phyloP scores from a whole-genome alignment of 192 early-diverging fungal genomes.

The Spizellomyces punctatus region DNA sequence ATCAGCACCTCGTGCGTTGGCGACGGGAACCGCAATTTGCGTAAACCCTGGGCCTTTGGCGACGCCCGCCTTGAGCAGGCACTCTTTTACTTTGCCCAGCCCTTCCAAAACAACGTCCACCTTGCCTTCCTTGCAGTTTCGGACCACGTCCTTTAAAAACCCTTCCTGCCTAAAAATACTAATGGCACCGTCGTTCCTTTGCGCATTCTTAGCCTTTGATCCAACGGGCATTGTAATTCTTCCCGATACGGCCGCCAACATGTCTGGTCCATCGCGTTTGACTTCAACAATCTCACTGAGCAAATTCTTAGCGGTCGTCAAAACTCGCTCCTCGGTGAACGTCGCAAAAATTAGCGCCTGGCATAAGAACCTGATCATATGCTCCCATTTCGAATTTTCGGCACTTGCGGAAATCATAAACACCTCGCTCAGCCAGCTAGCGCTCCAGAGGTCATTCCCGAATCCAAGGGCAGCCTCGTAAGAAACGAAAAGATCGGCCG shows the following conservation, averaged over 20 bases:
- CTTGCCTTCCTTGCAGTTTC: slow-evolving; percentile 43
- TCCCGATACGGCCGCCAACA: slow-evolving; percentile 53
- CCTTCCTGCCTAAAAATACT: slow-evolving; percentile 70
- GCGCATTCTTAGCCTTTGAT: not conserved
- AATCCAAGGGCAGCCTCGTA: slow-evolving; percentile 53
- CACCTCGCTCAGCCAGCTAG: slow-evolving; percentile 46
- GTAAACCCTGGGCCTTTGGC: slow-evolving; percentile 40
- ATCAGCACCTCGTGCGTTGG: not conserved
- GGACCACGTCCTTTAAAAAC: slow-evolving; percentile 59
- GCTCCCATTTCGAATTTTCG: slow-evolving; percentile 28
- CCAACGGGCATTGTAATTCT: slow-evolving; percentile 11
- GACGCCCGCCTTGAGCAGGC: slow-evolving; percentile 8
- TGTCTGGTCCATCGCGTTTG: slow-evolving; percentile 65
- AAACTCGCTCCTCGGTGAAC: slow-evolving; percentile 71
- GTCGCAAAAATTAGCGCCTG: slow-evolving; percentile 62
- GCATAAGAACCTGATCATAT: slow-evolving; percentile 43
- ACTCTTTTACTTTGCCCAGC: slow-evolving; percentile 20
- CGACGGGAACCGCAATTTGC: slow-evolving; percentile 37
- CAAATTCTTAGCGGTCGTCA: slow-evolving; percentile 72
- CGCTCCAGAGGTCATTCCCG: slow-evolving; percentile 47
- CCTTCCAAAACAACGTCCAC: slow-evolving; percentile 6
- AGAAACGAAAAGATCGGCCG: slow-evolving; percentile 63
- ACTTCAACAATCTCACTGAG: slow-evolving; percentile 62
- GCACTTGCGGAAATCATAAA: slow-evolving; percentile 43
- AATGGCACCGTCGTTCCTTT: slow-evolving; percentile 62